Evolutionary conservation across 192 early-diverging fungal species (phyloP).

Genomic region (Coemansia sp.): DNA sequence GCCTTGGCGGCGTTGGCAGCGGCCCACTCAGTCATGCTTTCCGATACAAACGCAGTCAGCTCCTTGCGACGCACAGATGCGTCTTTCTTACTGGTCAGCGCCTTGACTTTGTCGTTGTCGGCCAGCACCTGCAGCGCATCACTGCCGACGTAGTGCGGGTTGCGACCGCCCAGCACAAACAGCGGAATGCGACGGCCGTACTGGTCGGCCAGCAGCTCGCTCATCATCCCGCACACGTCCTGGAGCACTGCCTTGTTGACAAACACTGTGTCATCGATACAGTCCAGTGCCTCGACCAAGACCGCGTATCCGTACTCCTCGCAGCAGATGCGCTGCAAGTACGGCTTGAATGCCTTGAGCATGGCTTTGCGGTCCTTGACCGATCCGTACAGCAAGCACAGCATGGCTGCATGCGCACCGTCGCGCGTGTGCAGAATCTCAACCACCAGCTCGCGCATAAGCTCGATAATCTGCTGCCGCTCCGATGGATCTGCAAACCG

Average conservation of each 20-base stretch:
- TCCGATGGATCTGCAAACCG: conserved; percentile 60
- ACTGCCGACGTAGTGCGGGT: conserved; percentile 68
- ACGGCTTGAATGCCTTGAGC: conserved; percentile 80
- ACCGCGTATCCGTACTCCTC: conserved; percentile 92
- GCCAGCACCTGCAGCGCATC: conserved; percentile 70
- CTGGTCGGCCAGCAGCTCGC: conserved; percentile 68
- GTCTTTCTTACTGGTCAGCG: conserved; percentile 87
- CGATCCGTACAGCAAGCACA: conserved; percentile 72
- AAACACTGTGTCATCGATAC: conserved; percentile 90
- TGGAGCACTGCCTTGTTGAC: conserved; percentile 73
- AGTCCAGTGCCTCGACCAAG: conserved; percentile 78
- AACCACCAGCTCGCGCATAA: conserved; percentile 77
- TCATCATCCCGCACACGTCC: conserved; percentile 40
- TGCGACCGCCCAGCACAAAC: conserved; percentile 78
- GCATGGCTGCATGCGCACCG: conserved; percentile 83
- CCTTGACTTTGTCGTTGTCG: conserved; percentile 66
- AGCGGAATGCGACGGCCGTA: conserved; percentile 78
- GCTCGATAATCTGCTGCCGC: conserved; percentile 68
- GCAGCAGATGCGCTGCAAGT: conserved; percentile 71
- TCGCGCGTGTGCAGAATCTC: conserved; percentile 92
- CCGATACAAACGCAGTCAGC: conserved; percentile 64
- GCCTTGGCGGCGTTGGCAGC: conserved; percentile 56
- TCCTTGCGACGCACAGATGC: conserved; percentile 64
- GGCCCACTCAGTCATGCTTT: conserved; percentile 61
- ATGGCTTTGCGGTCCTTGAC: conserved; percentile 92